Evolutionary conservation across 1,284 basidiomycete genomes (phyloP), one percentile per base, ranked within the genome.

Genomic region (Pseudozyma tsukubaensis): DNA sequence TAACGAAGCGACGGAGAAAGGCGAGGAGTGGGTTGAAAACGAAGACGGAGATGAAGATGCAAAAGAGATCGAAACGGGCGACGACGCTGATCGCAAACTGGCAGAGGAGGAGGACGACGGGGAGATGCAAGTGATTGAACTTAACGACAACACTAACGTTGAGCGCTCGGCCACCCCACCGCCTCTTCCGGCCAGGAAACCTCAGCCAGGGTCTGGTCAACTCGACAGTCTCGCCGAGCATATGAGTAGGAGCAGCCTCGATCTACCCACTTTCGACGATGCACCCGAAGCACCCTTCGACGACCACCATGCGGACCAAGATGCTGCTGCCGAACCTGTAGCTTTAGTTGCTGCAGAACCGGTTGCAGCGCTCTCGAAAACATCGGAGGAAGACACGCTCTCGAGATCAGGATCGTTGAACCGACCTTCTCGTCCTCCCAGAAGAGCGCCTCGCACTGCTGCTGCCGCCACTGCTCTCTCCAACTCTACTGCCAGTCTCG

Each of bases 371-470:
- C n/a, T n/a, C n/a, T n/a, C 37, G 37, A 9, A 10, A 39, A 39
- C 40, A 44, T 12, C 51, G n/a, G 51, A 43, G 10, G 37, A 51
- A 10, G 61, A 70, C 7, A 40, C 45, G 0, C 39, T 70, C 0
- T 70, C 67, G 0, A 48, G 67, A 7, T 56, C 60, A 9, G 52
- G 49, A 10, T 70, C 67, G 0, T 57, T 70, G 34, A 53, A 48
- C 5, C 60, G 61, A 4, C 67, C 61, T 0, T 70, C 67, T 29
- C 67, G 67, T 29, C 67, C 67, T n/a, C 61, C 67, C 4, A 57
- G 67, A 11, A 60, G 67, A 1, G 42, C 54, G 19, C 48, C 59
- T 8, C 56, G 48, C 7, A 24, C 36, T 4, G 29, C 12, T 3
- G 32, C 53, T 21, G 43, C 50, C 2, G 39, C 54, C 9, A 40